phyloP scores from a whole-genome alignment of 2,329 filamentous ascomycete species.

The Berkeleyomyces rouxiae region DNA sequence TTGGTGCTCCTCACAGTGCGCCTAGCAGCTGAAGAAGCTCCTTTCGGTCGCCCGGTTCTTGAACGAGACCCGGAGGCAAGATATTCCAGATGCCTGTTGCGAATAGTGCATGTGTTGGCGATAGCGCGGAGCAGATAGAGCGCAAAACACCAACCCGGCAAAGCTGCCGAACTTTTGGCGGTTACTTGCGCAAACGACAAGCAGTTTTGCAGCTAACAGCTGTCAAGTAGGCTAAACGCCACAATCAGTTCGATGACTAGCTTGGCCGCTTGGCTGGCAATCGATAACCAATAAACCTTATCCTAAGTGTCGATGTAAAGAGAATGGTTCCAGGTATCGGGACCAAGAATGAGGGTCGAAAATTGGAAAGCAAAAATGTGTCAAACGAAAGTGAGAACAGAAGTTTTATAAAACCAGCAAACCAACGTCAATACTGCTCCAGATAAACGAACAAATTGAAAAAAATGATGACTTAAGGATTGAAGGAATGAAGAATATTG shows the following conservation, averaged over 20 bases:
- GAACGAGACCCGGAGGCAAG: neutral
- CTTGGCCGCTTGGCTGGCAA: neutral
- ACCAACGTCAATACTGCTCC: neutral
- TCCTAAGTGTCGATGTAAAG: neutral
- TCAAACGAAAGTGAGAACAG: neutral
- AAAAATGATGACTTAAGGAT: conserved; percentile 3
- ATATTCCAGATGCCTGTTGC: neutral
- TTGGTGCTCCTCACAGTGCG: conserved; percentile 7
- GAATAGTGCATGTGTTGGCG: neutral
- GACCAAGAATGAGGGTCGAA: neutral
- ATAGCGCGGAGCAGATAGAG: neutral
- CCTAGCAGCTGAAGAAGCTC: conserved; percentile 10
- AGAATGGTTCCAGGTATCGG: neutral
- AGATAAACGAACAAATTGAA: neutral
- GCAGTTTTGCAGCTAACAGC: no score
- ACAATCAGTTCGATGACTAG: no score
- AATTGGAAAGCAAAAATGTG: neutral
- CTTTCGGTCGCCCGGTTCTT: conserved; percentile 6
- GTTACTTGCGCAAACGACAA: no score
- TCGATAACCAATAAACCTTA: neutral
- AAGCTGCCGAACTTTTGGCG: no score
- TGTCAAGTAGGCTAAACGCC: no score
- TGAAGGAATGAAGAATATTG: conserved; percentile 5
- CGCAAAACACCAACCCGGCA: no score
- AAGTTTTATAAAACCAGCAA: neutral